phyloP scores from a whole-genome alignment of 2,329 filamentous ascomycete species.

The Aotearoamyces nothofagi region DNA sequence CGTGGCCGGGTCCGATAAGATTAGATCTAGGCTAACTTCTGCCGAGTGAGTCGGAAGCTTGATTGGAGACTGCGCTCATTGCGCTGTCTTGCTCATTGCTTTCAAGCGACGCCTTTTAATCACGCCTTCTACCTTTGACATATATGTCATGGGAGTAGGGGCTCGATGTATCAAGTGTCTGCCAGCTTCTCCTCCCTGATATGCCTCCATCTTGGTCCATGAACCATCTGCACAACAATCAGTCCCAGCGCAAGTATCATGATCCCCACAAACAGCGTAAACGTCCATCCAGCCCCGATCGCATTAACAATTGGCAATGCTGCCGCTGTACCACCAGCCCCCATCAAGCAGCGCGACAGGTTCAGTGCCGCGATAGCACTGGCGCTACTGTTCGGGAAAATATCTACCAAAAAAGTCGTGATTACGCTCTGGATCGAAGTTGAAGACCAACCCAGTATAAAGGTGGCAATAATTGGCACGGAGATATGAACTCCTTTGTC shows the following conservation, averaged over 20 bases:
- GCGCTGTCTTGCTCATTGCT: too few species aligned
- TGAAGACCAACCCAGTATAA: slow-evolving; percentile 20
- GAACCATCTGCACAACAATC: slow-evolving; percentile 28
- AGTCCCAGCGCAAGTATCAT: slow-evolving; percentile 30
- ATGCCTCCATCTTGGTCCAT: slow-evolving; percentile 22
- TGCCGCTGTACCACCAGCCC: slow-evolving; percentile 32
- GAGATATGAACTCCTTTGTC: slow-evolving; percentile 18
- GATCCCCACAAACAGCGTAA: slow-evolving; percentile 27
- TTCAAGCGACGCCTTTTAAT: too few species aligned
- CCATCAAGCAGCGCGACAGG: slow-evolving; percentile 33
- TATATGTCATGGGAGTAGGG: too few species aligned
- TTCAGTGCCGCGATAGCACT: slow-evolving; percentile 37
- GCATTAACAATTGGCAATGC: slow-evolving; percentile 32
- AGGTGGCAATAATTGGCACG: slow-evolving; percentile 18
- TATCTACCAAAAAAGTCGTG: slow-evolving; percentile 36
- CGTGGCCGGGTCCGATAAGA: too few species aligned
- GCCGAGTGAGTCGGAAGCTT: too few species aligned
- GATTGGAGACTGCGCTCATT: too few species aligned
- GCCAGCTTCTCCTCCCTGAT: slow-evolving; percentile 5
- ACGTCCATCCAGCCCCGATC: slow-evolving; percentile 29
- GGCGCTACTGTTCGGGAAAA: slow-evolving; percentile 32
- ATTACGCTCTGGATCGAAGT: slow-evolving; percentile 22
- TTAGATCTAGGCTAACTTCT: too few species aligned
- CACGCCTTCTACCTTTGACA: too few species aligned
- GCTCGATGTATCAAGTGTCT: too few species aligned